A percentile compares a stretch with the other conserved stretches of the same genome.
Conservation (phyloP, 345 rosid species). For the Salix suchowensis region DNA sequence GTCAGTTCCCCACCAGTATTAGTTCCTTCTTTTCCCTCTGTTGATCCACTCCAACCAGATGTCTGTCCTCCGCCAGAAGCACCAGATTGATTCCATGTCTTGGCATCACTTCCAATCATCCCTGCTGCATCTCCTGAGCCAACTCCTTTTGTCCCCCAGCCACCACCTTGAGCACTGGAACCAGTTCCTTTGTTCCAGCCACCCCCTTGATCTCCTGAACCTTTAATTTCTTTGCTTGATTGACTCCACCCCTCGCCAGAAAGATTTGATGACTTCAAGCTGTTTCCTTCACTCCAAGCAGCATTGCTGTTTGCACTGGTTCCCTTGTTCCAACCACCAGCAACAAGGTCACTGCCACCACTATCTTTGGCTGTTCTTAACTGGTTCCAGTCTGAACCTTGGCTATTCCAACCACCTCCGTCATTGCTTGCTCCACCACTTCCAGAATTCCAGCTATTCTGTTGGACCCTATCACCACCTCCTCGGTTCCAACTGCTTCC, state of each 20-base stretch:
- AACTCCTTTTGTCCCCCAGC: conserved; percentile 18
- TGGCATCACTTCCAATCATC: conserved; percentile 3
- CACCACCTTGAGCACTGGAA: conserved; percentile 1
- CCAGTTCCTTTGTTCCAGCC: conserved; percentile 2
- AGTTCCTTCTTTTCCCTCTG: conserved; percentile 14
- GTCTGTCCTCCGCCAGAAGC: conserved; percentile 14
- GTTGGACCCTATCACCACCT: conserved; percentile 14
- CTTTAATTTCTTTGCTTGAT: not conserved
- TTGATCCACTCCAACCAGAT: conserved; percentile 16
- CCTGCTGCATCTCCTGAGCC: conserved; percentile 14
- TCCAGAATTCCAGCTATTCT: conserved; percentile 28
- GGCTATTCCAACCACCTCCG: conserved; percentile 39
- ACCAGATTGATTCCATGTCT: conserved; percentile 22
- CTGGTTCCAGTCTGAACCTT: conserved; percentile 10
- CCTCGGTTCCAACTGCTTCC: conserved; percentile 30
- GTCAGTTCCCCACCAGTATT: not conserved
- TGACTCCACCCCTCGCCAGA: conserved; percentile 5
- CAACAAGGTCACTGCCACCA: not conserved
- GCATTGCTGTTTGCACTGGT: not conserved
- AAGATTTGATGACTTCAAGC: not conserved
- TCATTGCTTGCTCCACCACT: conserved; percentile 22
- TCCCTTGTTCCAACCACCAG: conserved; percentile 5
- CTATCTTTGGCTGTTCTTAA: conserved; percentile 1
- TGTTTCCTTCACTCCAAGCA: conserved; percentile 14
- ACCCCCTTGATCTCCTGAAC: not conserved